Base-by-base conservation (phyloP, 2,329 filamentous ascomycete genomes). In the Ceratocystis albifundus region DNA sequence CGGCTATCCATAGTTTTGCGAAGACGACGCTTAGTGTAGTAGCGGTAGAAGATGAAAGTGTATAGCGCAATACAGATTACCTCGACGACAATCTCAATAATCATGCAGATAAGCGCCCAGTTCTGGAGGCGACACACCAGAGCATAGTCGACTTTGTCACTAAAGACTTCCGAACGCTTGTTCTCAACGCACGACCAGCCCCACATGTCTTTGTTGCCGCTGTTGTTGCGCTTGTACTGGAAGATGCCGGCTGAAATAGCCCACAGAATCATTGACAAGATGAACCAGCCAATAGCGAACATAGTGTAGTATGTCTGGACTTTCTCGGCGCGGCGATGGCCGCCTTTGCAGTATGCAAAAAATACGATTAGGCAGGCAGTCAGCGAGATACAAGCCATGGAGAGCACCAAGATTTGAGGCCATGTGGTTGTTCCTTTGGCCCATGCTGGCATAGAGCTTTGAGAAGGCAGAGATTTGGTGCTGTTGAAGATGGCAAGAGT, bases 161-260 rank as follows among this genome's bases (percentile, higher is more conserved):
- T 74, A 75, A 93, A 97, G 65, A 96, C 78, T 63, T 90, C 77
- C 66, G 86, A 79, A 69, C 93, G 86, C 70, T 87, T 85, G 75
- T 96, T 97, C 72, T 96, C 83, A 67, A 92, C 88, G 76, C 94
- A 99, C n/a, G 90, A 85, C 94, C 94, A 99, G 68, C 93, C 92
- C 94, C 94, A 99, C 76, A 99, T 84, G 76, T 99, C 94, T 76
- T 96, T 85, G 73, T 88, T 89, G 70, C 84, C 78, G 73, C 74
- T 73, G 73, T 82, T 88, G 72, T 85, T 83, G 74, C 87, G 88
- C 67, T 85, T 85, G 72, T 88, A 84, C 74, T 97, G 91, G 72
- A 96, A 84, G 66, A 96, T 78, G 67, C 87, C 90, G 48, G 92
- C 92, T 41, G 90, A 91, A 44, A 94, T 80, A 65, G 87, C 86